phyloP scores from a whole-genome alignment of 1,284 basidiomycete species.

The Calocybe gambosa region DNA sequence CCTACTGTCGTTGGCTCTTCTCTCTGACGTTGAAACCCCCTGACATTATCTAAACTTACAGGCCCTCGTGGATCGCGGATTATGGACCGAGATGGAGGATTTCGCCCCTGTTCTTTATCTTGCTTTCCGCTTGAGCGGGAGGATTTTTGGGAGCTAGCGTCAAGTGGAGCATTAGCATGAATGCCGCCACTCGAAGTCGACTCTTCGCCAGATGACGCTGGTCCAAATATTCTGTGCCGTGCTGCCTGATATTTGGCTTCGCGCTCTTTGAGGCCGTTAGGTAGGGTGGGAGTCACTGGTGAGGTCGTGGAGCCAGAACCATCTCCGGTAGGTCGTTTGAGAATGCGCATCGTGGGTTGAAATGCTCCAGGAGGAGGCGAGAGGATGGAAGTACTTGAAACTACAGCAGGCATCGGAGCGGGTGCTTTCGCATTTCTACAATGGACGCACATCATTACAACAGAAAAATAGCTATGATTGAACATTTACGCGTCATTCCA shows the following conservation, averaged over 20 bases:
- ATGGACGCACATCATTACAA: not conserved
- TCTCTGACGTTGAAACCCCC: not conserved
- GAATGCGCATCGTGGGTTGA: slow-evolving; percentile 36
- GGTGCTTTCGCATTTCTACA: slow-evolving; percentile 32
- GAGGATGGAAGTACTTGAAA: slow-evolving; percentile 23
- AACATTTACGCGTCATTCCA: slow-evolving; percentile 39
- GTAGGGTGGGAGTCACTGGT: slow-evolving; percentile 18
- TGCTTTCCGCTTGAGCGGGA: slow-evolving; percentile 2
- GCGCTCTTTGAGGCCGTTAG: slow-evolving; percentile 33
- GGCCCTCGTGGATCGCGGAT: not conserved
- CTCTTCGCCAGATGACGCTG: slow-evolving; percentile 7
- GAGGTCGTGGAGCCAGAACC: slow-evolving; percentile 20
- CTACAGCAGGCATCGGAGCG: slow-evolving; percentile 36
- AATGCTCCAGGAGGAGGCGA: slow-evolving; percentile 33
- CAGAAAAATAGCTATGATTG: slow-evolving; percentile 1
- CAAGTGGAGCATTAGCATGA: not conserved
- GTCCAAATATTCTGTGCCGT: slow-evolving; percentile 38
- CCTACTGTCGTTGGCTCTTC: not conserved
- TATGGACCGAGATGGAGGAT: not conserved
- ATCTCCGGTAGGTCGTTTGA: slow-evolving; percentile 33
- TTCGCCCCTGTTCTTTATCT: slow-evolving; percentile 1
- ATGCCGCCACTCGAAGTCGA: not conserved
- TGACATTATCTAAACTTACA: not conserved
- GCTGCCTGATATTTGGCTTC: slow-evolving; percentile 40
- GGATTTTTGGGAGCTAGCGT: not conserved